Percentiles rank a stretch among this genome's conserved stretches.
Conservation (phyloP, 441 rosid genomes). For the Populus tomentosa region DNA sequence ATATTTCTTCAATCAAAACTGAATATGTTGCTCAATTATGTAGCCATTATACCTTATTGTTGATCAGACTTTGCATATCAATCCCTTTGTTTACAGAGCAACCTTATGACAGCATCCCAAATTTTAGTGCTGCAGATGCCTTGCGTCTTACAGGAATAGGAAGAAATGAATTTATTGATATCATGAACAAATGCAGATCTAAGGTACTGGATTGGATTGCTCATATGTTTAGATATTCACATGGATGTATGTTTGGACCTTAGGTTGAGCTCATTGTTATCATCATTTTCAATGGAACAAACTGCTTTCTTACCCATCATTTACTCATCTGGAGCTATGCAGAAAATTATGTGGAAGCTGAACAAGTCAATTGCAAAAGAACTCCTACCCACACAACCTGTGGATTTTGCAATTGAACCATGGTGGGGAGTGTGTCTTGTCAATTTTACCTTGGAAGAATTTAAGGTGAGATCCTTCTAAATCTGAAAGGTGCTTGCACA, state of each 20-base stretch:
- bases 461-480: slow-evolving; percentile 54
- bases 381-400: slow-evolving; percentile 84
- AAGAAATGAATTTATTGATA: slow-evolving; percentile 97
- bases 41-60: not conserved
- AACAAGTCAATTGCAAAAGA: slow-evolving; percentile 99
- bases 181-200: slow-evolving; percentile 99
- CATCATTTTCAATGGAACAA: slow-evolving; percentile 9
- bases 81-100: slow-evolving; percentile 66
- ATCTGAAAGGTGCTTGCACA: slow-evolving; percentile 5
- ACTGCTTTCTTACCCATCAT: slow-evolving; percentile 32
- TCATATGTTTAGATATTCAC: slow-evolving; percentile 11
- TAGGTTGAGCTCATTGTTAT: not conserved
- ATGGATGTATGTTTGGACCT: not conserved
- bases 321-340: slow-evolving; percentile 47
- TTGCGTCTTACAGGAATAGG: slow-evolving; percentile 97
- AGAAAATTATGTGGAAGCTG: slow-evolving; percentile 99
- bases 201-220: slow-evolving; percentile 53
- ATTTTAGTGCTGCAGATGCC: slow-evolving; percentile 99
- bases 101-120: slow-evolving; percentile 99
- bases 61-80: slow-evolving; percentile 19
- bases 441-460: slow-evolving; percentile 96
- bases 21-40: slow-evolving; percentile 6
- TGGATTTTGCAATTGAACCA: slow-evolving; percentile 83
- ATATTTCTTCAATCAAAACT: slow-evolving; percentile 13
- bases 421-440: slow-evolving; percentile 99